phyloP scores from a whole-genome alignment of 1,284 basidiomycete genomes.

The Paramarasmius palmivorus region DNA sequence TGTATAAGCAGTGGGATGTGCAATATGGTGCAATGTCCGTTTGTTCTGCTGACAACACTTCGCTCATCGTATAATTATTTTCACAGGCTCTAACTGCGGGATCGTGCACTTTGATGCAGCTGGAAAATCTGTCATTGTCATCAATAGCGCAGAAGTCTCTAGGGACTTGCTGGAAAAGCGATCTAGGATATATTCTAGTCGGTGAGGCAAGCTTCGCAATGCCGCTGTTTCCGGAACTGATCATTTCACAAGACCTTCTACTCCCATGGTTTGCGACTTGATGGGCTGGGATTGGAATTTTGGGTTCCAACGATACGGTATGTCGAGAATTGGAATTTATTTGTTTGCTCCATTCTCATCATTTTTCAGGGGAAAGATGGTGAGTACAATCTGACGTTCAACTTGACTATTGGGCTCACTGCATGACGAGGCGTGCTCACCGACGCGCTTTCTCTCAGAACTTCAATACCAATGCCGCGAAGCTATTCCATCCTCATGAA shows the following conservation, averaged over 20 bases:
- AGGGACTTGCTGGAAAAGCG: slow-evolving; percentile 8
- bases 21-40: too few species aligned
- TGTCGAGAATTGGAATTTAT: neutral
- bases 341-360: neutral
- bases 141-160: slow-evolving; percentile 1
- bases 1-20: too few species aligned
- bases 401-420: neutral
- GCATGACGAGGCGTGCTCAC: slow-evolving; percentile 5
- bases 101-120: slow-evolving; percentile 6
- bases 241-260: neutral
- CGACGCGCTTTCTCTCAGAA: slow-evolving; percentile 9
- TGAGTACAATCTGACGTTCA: neutral
- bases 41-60: too few species aligned
- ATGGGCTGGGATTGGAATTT: slow-evolving; percentile 16
- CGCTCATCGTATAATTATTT: too few species aligned
- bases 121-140: slow-evolving; percentile 10
- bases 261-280: slow-evolving; percentile 10
- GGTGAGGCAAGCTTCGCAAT: neutral
- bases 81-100: slow-evolving; percentile 3
- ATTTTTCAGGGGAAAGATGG: neutral
- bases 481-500: slow-evolving; percentile 11
- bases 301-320: neutral
- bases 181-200: slow-evolving; percentile 7
- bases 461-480: slow-evolving; percentile 11
- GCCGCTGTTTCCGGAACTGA: neutral